Percentiles rank a stretch among this genome's conserved stretches.
These are phyloP conservation scores for Macrolepiota dolichaula DNA, from an alignment of 768 basidiomycete genomes.

Conservation along the genomic window DNA sequence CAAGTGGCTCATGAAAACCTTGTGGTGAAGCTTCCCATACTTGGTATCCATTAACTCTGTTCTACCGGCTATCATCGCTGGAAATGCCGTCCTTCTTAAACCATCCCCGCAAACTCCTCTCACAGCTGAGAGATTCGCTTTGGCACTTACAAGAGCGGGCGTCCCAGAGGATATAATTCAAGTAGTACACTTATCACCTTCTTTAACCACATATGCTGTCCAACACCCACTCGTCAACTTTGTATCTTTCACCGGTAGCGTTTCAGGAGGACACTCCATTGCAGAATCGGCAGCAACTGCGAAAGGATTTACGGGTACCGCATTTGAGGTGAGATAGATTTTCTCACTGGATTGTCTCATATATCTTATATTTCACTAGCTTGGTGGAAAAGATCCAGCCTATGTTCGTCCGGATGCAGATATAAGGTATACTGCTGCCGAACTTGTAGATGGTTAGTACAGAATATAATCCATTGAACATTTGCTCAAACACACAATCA, in stretches of 20 bases:
- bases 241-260: conserved; percentile 88
- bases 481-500: conserved; percentile 22
- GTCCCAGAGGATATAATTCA: conserved; percentile 74
- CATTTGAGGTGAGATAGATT: conserved; percentile 58
- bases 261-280: conserved; percentile 71
- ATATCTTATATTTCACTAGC: conserved; percentile 35
- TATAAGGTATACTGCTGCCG: conserved; percentile 73
- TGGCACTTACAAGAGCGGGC: conserved; percentile 70
- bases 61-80: conserved; percentile 85
- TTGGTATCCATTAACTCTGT: conserved; percentile 89
- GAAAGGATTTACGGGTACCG: conserved; percentile 80
- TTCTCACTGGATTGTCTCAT: neutral
- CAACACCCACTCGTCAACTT: conserved; percentile 71
- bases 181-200: conserved; percentile 69
- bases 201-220: conserved; percentile 56
- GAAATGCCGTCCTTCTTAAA: conserved; percentile 90
- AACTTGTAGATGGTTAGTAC: conserved; percentile 83
- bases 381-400: conserved; percentile 97
- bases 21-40: conserved; percentile 70
- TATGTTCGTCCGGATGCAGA: conserved; percentile 90
- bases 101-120: conserved; percentile 96
- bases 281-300: conserved; percentile 65
- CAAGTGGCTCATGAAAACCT: neutral
- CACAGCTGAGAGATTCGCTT: conserved; percentile 75
- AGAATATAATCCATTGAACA: conserved; percentile 11